Evolutionary conservation across 768 basidiomycete species (phyloP).

Genomic region (Leccinum broughii): DNA sequence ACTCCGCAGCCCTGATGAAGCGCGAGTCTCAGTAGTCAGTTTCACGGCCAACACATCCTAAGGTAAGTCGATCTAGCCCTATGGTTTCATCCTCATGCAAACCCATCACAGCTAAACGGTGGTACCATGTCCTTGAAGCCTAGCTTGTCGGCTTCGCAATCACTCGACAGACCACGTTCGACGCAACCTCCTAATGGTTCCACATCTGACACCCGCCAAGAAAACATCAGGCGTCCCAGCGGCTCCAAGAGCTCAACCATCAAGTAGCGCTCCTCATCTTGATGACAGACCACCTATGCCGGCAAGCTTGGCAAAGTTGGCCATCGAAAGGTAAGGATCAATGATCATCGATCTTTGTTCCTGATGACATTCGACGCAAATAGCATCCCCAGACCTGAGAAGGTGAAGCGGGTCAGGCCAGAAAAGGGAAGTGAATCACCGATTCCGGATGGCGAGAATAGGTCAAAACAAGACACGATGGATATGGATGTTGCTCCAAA

Average conservation of each 20-base stretch:
- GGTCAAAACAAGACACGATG: conserved; percentile 35
- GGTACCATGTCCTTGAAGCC: conserved; percentile 31
- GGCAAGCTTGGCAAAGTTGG: conserved; percentile 48
- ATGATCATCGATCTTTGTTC: not conserved
- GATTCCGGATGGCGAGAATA: conserved; percentile 31
- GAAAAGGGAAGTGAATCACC: conserved; percentile 41
- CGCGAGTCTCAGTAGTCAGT: conserved; percentile 58
- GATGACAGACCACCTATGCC: conserved; percentile 36
- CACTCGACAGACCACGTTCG: conserved; percentile 32
- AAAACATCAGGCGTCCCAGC: conserved; percentile 35
- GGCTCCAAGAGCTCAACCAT: conserved; percentile 57
- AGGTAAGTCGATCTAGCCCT: conserved; percentile 26
- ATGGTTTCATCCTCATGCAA: not conserved
- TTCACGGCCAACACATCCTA: conserved; percentile 32
- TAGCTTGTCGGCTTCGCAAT: conserved; percentile 28
- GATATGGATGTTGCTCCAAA: conserved; percentile 34
- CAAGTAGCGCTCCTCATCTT: conserved; percentile 29
- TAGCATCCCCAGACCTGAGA: conserved; percentile 79
- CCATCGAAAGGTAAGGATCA: conserved; percentile 61
- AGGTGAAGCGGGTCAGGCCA: conserved; percentile 59
- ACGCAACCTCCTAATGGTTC: conserved; percentile 43
- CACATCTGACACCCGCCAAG: conserved; percentile 40
- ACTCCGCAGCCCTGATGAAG: conserved; percentile 74
- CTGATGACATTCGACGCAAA: conserved; percentile 8
- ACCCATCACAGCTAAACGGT: conserved; percentile 27